Base-by-base conservation (phyloP, 352 stramenopile genomes). In the Aphanomyces astaci region DNA sequence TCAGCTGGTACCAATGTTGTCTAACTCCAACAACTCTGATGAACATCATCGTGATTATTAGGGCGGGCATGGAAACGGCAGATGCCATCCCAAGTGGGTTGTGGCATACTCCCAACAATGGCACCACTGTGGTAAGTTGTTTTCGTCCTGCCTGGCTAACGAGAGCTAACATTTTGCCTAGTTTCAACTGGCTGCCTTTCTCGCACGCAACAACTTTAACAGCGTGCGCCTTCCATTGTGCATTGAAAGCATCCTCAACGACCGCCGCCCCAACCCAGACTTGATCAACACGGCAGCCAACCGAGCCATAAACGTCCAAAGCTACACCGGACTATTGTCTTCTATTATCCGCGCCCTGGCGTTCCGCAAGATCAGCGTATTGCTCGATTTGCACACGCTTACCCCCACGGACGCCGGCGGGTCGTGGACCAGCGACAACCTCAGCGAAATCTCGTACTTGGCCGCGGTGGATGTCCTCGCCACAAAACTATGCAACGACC, bases 171-270 rank as follows among this genome's bases (percentile, higher is more conserved):
- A 19, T 17, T 2, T 54, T 17, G 52, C n/a, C 15, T 66, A 89
- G 81, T 90, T 89, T 66, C 79, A 90, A 52, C 79, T 93, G 33
- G 83, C 82, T 5, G 75, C 80, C 68, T 90, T 90, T 65, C 56
- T 90, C 49, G 56, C 78, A 5, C 73, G 74, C 4, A 89, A 90
- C 76, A 90, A 89, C 33, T 88, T 87, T 73, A 89, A 90, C 56
- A 85, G 75, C 10, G 79, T 89, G 19, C 80, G 82, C 32, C 57
- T 90, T 0, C 82, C 82, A 0, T 33, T 88, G 1, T 86, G 81
- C 55, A 80, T 88, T 40, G 75, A 78, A 43, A 78, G 72, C 63
- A 79, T 88, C 27, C 30, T 90, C 3, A 73, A 73, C 4, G 70
- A 89, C 65, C 73, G 60, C 0, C 33, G 64, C 0, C 79, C 82